Base-by-base conservation (phyloP, 768 basidiomycete species). In the Hypsizygus marmoreus region DNA sequence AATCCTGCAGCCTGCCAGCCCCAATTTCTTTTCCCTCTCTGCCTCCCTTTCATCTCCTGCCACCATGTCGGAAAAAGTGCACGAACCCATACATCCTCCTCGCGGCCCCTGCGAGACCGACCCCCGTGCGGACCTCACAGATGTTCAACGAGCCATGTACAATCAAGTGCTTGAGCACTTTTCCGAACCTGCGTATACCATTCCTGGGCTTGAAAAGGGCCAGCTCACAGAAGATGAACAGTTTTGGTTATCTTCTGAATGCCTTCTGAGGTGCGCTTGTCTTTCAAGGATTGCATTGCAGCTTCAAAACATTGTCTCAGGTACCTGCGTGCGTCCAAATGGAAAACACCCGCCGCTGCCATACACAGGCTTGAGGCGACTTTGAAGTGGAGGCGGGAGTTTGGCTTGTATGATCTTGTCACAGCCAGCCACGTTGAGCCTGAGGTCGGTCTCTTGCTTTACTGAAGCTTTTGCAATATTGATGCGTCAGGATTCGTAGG, bases 231-330 rank as follows among this genome's bases (percentile, higher is more conserved):
- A 88, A 24, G 75, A 70, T 25, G 91, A 92, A 60, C 80, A 80
- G 64, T 88, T 88, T 62, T 92, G 88, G 88, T 69, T 92, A 66
- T 85, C 86, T 2, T 75, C 77, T 57, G 90, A 91, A 52, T 89
- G 87, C 63, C 62, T 91, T 30, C 70, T 87, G 32, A 74, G 90
- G 75, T 51, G n/a, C 23, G 29, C 34, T 36, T 34, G 5, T 30
- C 4, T 13, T 19, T 4, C 13, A 31, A 5, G 9, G 41, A 22
- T 17, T 26, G 7, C 38, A 2, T 47, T 26, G 6, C 9, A 35
- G 13, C 17, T 41, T 29, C 28, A 17, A 11, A 23, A 25, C 5
- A 25, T n/a, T 31, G 6, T 42, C 12, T 23, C 58, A 84, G 88
- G 48, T 92, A 84, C 62, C 65, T 90, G 28, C 82, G 90, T 32